phyloP scores from a whole-genome alignment of 129 eudicot species.

The Chrysanthemum lavandulifolium region DNA sequence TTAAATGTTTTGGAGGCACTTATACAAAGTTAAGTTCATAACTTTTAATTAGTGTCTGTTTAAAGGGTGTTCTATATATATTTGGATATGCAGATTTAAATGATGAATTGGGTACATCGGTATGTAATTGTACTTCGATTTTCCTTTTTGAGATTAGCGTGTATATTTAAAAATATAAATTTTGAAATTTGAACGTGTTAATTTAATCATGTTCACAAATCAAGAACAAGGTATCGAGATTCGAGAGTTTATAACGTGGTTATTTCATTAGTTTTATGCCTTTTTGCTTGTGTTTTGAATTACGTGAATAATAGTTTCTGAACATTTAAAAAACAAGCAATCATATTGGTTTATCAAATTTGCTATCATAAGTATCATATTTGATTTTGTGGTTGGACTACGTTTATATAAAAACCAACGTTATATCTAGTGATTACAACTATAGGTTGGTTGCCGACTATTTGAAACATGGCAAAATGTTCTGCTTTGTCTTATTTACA shows the following conservation, averaged over 20 bases:
- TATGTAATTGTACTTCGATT: not conserved
- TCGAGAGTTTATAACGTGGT: not conserved
- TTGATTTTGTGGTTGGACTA: not conserved
- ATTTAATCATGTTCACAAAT: conserved; percentile 1
- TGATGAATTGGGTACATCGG: not conserved
- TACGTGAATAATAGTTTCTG: not conserved
- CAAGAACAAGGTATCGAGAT: conserved; percentile 21
- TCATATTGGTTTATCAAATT: not conserved
- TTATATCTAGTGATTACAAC: not conserved
- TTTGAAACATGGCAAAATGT: not conserved
- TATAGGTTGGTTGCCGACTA: not conserved
- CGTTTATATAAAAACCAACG: not conserved
- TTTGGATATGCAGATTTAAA: conserved; percentile 15
- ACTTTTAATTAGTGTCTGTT: too few species aligned
- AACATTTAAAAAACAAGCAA: not conserved
- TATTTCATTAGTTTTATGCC: not conserved
- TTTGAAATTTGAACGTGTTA: conserved; percentile 18
- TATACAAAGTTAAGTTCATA: too few species aligned
- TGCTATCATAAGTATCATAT: not conserved
- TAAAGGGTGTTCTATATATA: too few species aligned
- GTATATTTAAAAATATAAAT: not conserved
- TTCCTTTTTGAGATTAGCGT: conserved; percentile 11
- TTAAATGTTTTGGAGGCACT: too few species aligned
- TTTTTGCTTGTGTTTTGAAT: not conserved
- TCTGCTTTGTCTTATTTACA: too few species aligned